phyloP scores from a whole-genome alignment of 2,329 filamentous ascomycete species.

The Fusarium lateritium region DNA sequence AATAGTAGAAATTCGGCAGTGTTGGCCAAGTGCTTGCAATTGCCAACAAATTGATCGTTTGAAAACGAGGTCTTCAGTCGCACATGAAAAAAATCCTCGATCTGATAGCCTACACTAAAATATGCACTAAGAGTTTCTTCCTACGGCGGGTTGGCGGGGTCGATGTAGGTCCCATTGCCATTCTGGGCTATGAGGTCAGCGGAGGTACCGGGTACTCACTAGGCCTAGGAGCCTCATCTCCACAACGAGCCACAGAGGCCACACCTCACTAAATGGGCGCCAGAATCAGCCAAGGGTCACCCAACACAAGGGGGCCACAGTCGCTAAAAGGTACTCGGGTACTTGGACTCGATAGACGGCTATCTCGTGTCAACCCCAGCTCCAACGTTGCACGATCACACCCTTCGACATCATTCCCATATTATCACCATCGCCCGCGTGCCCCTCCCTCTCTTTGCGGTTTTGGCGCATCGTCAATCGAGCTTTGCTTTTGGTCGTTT shows the following conservation, averaged over 20 bases:
- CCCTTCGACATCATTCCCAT: slow-evolving; percentile 35
- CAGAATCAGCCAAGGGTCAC: neutral
- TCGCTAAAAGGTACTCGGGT: slow-evolving; percentile 30
- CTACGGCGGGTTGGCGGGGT: slow-evolving; percentile 15
- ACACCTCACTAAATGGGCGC: slow-evolving; percentile 3
- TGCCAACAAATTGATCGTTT: slow-evolving; percentile 9
- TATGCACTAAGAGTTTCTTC: slow-evolving; percentile 19
- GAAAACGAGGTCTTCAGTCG: slow-evolving; percentile 15
- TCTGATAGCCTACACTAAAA: slow-evolving; percentile 17
- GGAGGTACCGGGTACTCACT: slow-evolving; percentile 13
- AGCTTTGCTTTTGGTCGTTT: slow-evolving; percentile 9
- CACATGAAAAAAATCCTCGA: slow-evolving; percentile 37
- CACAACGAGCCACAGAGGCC: slow-evolving; percentile 14
- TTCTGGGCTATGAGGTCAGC: slow-evolving; percentile 26
- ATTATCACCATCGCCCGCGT: slow-evolving; percentile 21
- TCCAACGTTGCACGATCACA: slow-evolving; percentile 39
- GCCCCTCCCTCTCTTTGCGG: slow-evolving; percentile 23
- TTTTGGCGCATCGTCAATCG: slow-evolving; percentile 33
- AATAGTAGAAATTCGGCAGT: neutral
- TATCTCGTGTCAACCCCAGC: slow-evolving; percentile 21
- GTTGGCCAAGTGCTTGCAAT: slow-evolving; percentile 12
- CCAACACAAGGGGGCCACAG: neutral
- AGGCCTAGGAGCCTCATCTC: slow-evolving; percentile 4
- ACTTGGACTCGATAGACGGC: slow-evolving; percentile 23
- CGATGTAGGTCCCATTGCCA: neutral